Conservation (phyloP, 352 stramenopile species). For the Pythium monospermum region DNA sequence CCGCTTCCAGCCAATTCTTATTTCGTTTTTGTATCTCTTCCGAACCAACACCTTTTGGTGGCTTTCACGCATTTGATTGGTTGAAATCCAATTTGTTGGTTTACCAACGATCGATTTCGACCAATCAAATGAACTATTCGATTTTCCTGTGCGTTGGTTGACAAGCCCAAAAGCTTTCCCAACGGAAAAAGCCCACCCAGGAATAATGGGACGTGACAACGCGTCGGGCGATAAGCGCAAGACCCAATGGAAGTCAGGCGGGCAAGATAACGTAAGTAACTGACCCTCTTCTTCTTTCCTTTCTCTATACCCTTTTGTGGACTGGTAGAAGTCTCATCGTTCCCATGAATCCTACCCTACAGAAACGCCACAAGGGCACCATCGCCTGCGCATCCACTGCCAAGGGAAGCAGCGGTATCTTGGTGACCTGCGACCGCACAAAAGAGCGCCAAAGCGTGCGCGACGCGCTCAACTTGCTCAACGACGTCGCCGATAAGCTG, state of each 20-base stretch:
- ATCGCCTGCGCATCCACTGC: conserved; percentile 40
- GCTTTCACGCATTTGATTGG: background rate
- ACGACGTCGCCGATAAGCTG: conserved; percentile 61
- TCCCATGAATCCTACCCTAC: conserved; percentile 2
- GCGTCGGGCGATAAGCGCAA: conserved; percentile 40
- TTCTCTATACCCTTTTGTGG: background rate
- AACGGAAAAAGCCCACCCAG: background rate
- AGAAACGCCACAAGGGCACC: conserved; percentile 62
- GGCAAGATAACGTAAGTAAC: conserved; percentile 14
- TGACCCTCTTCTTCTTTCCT: background rate
- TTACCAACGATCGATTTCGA: no score
- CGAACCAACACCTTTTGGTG: background rate
- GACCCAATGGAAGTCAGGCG: conserved; percentile 39
- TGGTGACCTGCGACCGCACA: conserved; percentile 74
- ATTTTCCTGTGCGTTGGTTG: conserved; percentile 6
- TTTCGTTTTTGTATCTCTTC: no score
- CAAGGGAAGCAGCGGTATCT: conserved; percentile 51
- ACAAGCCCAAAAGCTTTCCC: background rate
- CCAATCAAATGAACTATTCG: background rate
- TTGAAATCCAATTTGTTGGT: no score
- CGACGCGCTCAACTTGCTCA: conserved; percentile 71
- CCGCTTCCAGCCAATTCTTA: conserved; percentile 9
- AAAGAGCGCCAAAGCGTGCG: conserved; percentile 70
- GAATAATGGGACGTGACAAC: conserved; percentile 17
- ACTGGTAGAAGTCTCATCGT: background rate